Base-by-base conservation (phyloP, 2,329 filamentous ascomycete genomes). In the Stachybotrys chartarum region DNA sequence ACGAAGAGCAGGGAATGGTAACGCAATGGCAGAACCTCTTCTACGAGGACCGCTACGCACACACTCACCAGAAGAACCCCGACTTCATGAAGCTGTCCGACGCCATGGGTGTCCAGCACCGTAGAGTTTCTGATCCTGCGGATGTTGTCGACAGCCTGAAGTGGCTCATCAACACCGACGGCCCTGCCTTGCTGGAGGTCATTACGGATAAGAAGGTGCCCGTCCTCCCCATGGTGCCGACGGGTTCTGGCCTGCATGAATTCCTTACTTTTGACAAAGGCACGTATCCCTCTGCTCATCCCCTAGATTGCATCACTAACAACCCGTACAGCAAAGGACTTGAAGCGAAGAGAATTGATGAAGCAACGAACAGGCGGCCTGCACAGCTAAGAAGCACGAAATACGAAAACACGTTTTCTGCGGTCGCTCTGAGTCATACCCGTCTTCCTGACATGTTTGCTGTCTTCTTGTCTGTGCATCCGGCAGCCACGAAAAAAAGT, bases 1-100 rank as follows among this genome's bases (percentile, higher is more conserved):
- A 89, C 93, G 74, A 96, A 94, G 69, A 97, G 75, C 93, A 97
- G 75, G 93, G 93, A 54, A 97, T 97, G 93, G 92, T 97, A 48
- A 97, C 92, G 1, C 93, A 97, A 76, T 97, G 93, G 93, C 93
- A 97, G 75, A 92, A 91, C 65, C 84, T 97, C 61, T 97, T 97
- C 77, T 97, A 96, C 77, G 88, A 96, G 72, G 91, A 97, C 69
- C 86, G 93, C 64, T 97, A 86, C 65, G 82, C 91, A 42, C 92
- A 96, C 72, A 97, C 93, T 0, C 93, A 97, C 72, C 92, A 96
- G 76, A 81, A 84, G 69, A 97, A 97, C 73, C 91, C 93, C n/a
- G 86, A 97, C 70, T 97, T 97, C 70, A 86, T 95, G 70, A 96
- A 95, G 78, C 79, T 97, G 50, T 85, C 90, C 39, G 90, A 97